Evolutionary conservation across 805 yeast species (phyloP), one percentile per base, ranked within the genome.

Genomic region (Lipomyces yamadae): DNA sequence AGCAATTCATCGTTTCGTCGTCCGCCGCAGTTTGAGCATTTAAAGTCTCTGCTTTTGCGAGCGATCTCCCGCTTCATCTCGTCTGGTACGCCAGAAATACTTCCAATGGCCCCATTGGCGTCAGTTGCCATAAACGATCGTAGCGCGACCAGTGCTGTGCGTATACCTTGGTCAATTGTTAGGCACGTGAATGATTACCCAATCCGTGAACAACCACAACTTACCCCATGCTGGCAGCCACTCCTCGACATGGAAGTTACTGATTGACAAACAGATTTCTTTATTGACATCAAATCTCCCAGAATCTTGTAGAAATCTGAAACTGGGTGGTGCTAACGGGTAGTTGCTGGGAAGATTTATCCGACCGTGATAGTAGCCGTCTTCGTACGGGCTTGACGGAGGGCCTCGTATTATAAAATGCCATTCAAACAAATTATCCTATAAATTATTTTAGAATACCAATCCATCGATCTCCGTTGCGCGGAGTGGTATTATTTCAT

Each of bases 391-490:
- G 0, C 97, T 90, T 50, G 87, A 88, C 13, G 95, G 92, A 3
- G 98, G 97, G 0, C 98, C 98, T 0, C 92, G 88, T 61, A 94
- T 89, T 39, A 93, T 84, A 76, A 91, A 94, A 77, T 92, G 97
- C 97, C 98, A 93, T 76, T 67, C 70, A 37, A 67, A 63, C 29
- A 67, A 33, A 58, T 67, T 65, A 56, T 67, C 68, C 66, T 65
- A 24, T 29, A 59, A 10, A 18, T 8, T 42, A 15, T 11, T 3
- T n/a, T 15, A 13, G n/a, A 34, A 30, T 32, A 34, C 30, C 11
- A 29, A n/a, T 29, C 30, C 48, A 42, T 15, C 48, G 4, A 15
- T 15, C 48, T 32, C 55, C 15, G 33, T 13, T 8, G 35, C 15
- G 30, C 7, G 33, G 29, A n/a, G 5, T n/a, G n/a, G n/a, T n/a